phyloP scores from a whole-genome alignment of 2,329 filamentous ascomycete genomes.

The Pseudocercospora vitis region DNA sequence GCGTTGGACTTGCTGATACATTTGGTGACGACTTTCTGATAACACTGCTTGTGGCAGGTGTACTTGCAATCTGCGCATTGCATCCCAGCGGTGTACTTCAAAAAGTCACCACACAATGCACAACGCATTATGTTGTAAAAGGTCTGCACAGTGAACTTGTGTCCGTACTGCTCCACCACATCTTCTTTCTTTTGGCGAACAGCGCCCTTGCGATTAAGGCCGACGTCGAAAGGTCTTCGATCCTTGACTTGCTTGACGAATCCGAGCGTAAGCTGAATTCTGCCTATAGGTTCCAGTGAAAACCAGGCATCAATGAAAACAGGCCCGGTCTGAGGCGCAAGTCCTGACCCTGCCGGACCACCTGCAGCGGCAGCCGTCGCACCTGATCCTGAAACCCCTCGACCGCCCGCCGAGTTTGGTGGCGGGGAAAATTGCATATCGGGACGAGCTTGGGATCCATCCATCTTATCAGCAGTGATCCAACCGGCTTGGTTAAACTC shows the following conservation, averaged over 20 bases:
- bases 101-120: slow-evolving; percentile 93
- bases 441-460: slow-evolving; percentile 56
- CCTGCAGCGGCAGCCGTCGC: slow-evolving; percentile 43
- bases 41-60: slow-evolving; percentile 97
- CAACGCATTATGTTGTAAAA: slow-evolving; percentile 99
- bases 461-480: slow-evolving; percentile 97
- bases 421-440: slow-evolving; percentile 57
- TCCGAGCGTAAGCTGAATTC: slow-evolving; percentile 86
- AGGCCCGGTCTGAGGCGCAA: slow-evolving; percentile 54
- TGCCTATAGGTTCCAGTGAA: slow-evolving; percentile 88
- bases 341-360: slow-evolving; percentile 41
- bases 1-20: slow-evolving; percentile 99
- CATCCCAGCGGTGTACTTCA: slow-evolving; percentile 98
- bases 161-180: slow-evolving; percentile 96
- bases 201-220: slow-evolving; percentile 90
- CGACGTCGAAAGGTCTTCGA: slow-evolving; percentile 78
- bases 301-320: slow-evolving; percentile 89
- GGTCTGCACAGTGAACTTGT: slow-evolving; percentile 98
- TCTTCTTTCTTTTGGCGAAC: slow-evolving; percentile 98
- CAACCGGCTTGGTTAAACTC: slow-evolving; percentile 93
- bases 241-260: slow-evolving; percentile 91
- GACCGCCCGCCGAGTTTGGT: slow-evolving; percentile 42
- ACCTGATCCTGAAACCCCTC: slow-evolving; percentile 35
- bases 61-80: slow-evolving; percentile 99
- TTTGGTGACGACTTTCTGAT: slow-evolving; percentile 94